These are phyloP conservation scores for Hypoxylon sp. DNA, from an alignment of 2,329 filamentous ascomycete genomes.

Conservation along the genomic window DNA sequence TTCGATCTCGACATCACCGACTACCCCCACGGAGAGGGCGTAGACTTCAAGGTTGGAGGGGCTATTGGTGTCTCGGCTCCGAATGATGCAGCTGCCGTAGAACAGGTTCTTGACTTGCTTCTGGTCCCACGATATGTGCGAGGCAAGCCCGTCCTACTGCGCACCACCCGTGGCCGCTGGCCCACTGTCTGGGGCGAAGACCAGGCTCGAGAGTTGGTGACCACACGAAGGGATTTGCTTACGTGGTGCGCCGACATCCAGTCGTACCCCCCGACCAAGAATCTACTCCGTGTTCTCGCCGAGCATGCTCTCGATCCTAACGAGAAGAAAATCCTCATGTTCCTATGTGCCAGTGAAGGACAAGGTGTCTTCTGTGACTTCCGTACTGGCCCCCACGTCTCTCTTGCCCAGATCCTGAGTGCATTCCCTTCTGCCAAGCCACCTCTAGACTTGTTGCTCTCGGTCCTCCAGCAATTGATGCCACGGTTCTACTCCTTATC, in stretches of 20 bases:
- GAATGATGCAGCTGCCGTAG: slow-evolving; percentile 81
- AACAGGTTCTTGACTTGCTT: slow-evolving; percentile 85
- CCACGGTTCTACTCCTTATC: slow-evolving; percentile 98
- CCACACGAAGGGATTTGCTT: slow-evolving; percentile 89
- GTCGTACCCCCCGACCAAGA: slow-evolving; percentile 91
- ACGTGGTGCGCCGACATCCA: slow-evolving; percentile 97
- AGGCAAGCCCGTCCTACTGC: slow-evolving; percentile 83
- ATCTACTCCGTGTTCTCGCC: slow-evolving; percentile 84
- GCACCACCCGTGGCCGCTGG: slow-evolving; percentile 87
- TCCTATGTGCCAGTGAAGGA: slow-evolving; percentile 88
- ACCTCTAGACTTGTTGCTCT: slow-evolving; percentile 84
- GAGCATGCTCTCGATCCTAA: slow-evolving; percentile 83
- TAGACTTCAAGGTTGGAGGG: slow-evolving; percentile 96
- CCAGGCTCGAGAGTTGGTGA: slow-evolving; percentile 83
- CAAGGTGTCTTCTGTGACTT: slow-evolving; percentile 95
- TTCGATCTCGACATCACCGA: slow-evolving; percentile 97
- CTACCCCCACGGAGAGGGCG: slow-evolving; percentile 85
- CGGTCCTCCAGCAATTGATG: slow-evolving; percentile 88
- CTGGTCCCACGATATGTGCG: slow-evolving; percentile 84
- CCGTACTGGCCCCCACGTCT: slow-evolving; percentile 87
- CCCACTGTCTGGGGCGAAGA: slow-evolving; percentile 99
- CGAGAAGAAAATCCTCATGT: slow-evolving; percentile 90
- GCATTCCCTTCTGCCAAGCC: slow-evolving; percentile 94
- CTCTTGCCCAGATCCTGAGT: slow-evolving; percentile 84
- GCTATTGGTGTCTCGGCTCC: slow-evolving; percentile 94